Evolutionary conservation across 1,139 yeast species (phyloP), one percentile per base, ranked within the genome.

Genomic region (Blastobotrys aristatus): DNA sequence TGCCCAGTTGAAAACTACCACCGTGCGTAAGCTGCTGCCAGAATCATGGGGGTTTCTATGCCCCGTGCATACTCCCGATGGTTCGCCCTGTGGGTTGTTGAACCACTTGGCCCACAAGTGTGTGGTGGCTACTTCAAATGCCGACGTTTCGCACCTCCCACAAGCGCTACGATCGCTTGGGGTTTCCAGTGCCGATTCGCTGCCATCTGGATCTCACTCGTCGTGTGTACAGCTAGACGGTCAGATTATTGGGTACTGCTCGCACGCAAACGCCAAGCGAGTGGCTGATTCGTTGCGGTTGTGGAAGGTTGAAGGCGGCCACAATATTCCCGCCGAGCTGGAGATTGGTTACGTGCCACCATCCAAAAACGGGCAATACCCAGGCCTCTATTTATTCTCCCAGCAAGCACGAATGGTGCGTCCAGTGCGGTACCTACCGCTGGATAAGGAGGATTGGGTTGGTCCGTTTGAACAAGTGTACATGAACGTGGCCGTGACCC

Each of bases 31-130:
- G 67, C 75, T 92, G 62, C 76, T 92, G 51, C 99, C 99, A 0
- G 99, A 92, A 69, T 86, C 96, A 1, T 92, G 99, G 99, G 97
- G 97, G 4, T 94, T 92, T 76, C 71, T 94, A 59, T 94, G 99
- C 72, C 98, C 99, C 18, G 98, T 94, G 16, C 98, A 92, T 70
- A 92, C 99, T 14, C 99, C 99, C 2, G 99, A 92, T 84, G 99
- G 99, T 61, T 86, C 97, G 44, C 99, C 99, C 20, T 92, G 99
- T 83, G 99, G 99, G 71, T 75, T 92, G 66, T 75, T 92, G 61
- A 94, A 94, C 70, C 99, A 92, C 74, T 83, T 92, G 73, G 84
- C 98, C 10, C 97, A 92, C 70, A 88, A 87, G 68, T 92, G 99
- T 76, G 76, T 77, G 60, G 84, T 92, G 53, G 80, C 96, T 4